Conservation (phyloP, 176 grass and related monocot genomes). For the Oryza nivara region DNA sequence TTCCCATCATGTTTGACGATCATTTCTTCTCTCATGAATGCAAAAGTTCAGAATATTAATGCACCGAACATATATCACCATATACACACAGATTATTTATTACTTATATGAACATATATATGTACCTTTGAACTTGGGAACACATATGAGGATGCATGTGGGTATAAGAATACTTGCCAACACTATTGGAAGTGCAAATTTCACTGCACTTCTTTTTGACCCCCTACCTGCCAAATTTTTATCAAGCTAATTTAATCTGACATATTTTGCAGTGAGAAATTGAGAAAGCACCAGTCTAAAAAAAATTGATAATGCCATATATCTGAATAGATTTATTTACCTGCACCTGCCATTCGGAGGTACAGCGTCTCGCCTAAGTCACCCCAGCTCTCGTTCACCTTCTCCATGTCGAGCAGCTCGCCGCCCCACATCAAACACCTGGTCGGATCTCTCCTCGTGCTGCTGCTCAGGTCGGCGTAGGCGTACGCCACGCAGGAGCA, state of each 20-base stretch:
- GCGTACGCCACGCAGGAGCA: slow-evolving; percentile 64
- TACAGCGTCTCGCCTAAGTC: slow-evolving; percentile 40
- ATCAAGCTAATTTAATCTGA: not conserved
- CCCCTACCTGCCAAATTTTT: not conserved
- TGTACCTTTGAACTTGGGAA: slow-evolving; percentile 25
- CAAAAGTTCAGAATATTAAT: not conserved
- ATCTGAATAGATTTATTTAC: too few species aligned
- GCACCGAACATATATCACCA: not conserved
- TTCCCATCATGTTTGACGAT: not conserved
- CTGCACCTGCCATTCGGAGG: slow-evolving; percentile 32
- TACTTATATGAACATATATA: not conserved
- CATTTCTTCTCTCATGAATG: not conserved
- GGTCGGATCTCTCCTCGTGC: not conserved
- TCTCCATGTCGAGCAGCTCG: slow-evolving; percentile 41
- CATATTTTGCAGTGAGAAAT: too few species aligned
- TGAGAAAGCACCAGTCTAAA: too few species aligned
- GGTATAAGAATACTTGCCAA: not conserved
- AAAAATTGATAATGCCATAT: too few species aligned
- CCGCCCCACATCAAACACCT: slow-evolving; percentile 45
- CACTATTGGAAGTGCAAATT: not conserved
- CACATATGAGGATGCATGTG: not conserved
- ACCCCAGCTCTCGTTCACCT: not conserved
- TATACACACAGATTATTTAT: not conserved
- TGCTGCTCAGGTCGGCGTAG: not conserved
- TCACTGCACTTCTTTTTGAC: not conserved